These are phyloP conservation scores for Colletotrichum cuscutae DNA, from an alignment of 2,329 filamentous ascomycete genomes.

Conservation along the genomic window DNA sequence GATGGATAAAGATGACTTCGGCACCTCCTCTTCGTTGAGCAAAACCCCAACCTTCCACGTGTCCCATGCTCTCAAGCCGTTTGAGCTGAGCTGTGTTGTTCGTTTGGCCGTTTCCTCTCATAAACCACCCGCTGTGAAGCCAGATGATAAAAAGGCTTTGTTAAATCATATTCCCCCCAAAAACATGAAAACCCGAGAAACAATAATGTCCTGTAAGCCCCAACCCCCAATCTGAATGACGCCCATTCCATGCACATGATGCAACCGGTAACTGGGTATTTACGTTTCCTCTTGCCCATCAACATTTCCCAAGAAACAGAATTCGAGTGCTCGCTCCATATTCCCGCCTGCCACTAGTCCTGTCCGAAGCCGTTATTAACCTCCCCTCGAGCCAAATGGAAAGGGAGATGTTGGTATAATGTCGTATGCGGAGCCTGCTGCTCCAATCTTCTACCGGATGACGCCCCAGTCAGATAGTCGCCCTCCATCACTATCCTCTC, in stretches of 20 bases:
- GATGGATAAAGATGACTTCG: not conserved
- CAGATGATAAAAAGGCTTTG: not conserved
- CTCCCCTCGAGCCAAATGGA: not conserved
- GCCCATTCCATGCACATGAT: constrained; percentile 34
- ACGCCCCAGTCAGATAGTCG: constrained; percentile 83
- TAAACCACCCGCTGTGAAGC: constrained; percentile 1
- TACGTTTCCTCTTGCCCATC: constrained; percentile 7
- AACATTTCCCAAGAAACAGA: constrained; percentile 8
- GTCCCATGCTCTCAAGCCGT: not conserved
- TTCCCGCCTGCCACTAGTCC: not conserved
- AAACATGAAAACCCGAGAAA: not conserved
- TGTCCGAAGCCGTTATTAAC: not conserved
- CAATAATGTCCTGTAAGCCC: not conserved
- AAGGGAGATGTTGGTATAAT: constrained; percentile 8
- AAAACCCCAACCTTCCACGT: not conserved
- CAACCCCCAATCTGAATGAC: constrained; percentile 10
- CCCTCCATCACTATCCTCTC: constrained; percentile 74
- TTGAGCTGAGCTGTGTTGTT: not conserved
- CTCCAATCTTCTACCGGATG: constrained; percentile 67
- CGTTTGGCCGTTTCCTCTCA: not conserved
- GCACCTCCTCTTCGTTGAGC: not conserved
- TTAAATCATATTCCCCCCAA: constrained; percentile 1
- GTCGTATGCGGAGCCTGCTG: not conserved
- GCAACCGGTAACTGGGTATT: constrained; percentile 33
- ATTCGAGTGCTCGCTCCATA: constrained; percentile 14